Evolutionary conservation across 352 stramenopile genomes (phyloP).

Genomic region (Pythium dissimile): DNA sequence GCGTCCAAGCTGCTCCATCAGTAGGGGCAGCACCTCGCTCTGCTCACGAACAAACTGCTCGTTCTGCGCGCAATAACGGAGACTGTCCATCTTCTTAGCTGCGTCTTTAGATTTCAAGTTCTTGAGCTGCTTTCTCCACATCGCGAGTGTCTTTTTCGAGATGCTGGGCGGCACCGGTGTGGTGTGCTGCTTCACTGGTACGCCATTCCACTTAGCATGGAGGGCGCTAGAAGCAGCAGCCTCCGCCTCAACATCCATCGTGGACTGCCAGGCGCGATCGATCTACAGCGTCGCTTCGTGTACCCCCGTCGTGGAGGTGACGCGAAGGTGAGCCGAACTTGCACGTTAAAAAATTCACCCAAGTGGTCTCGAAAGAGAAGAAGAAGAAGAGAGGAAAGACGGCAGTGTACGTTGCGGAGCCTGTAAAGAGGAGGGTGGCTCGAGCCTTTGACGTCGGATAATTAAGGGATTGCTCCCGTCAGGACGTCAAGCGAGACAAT

Average conservation of each 20-base stretch:
- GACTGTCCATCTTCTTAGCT: slow-evolving; percentile 55
- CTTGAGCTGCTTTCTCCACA: slow-evolving; percentile 55
- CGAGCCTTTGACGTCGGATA: too few species aligned
- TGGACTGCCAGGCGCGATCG: too few species aligned
- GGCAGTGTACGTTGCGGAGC: too few species aligned
- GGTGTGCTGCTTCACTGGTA: not conserved
- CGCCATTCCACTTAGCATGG: not conserved
- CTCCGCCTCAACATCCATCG: too few species aligned
- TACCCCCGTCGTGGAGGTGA: not conserved
- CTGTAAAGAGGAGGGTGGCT: too few species aligned
- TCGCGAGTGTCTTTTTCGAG: slow-evolving; percentile 21
- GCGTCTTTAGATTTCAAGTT: slow-evolving; percentile 66
- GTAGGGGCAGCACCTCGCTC: slow-evolving; percentile 39
- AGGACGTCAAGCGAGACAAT: too few species aligned
- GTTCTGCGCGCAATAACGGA: slow-evolving; percentile 48
- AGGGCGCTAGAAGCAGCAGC: too few species aligned
- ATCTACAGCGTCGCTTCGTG: not conserved
- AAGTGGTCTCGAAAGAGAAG: too few species aligned
- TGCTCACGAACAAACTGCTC: slow-evolving; percentile 55
- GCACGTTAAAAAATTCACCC: too few species aligned
- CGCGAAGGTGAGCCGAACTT: not conserved
- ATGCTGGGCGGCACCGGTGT: slow-evolving; percentile 1
- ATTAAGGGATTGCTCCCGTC: too few species aligned
- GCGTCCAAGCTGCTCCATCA: slow-evolving; percentile 45
- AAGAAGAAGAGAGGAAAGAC: too few species aligned